Base-by-base conservation (phyloP, 2,329 filamentous ascomycete genomes). In the Endocalyx cinctus region DNA sequence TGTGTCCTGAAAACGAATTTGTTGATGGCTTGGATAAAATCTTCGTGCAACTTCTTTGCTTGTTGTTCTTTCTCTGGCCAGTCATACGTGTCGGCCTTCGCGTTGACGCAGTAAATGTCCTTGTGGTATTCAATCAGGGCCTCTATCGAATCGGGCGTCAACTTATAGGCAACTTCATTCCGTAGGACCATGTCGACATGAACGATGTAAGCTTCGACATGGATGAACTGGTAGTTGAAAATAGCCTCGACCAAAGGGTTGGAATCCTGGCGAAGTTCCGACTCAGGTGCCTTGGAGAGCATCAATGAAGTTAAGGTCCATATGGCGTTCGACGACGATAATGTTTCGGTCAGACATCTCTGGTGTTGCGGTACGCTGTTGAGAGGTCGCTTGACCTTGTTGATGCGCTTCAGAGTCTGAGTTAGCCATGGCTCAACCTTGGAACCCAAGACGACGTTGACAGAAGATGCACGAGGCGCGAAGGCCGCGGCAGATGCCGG, bases 181-280 rank as follows among this genome's bases (percentile, higher is more conserved):
- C 89, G 84, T 54, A 94, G 79, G 39, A 98, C 90, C 88, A 97
- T 95, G 69, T 98, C 92, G 63, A 98, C 88, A 63, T 97, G 90
- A 41, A 98, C 92, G 51, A 97, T 90, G 62, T 98, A 98, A 33
- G 92, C 92, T 67, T 97, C 89, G 51, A 97, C 70, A 60, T 96
- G 87, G 55, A 96, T 71, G 57, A 96, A 77, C 69, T 94, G 84
- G 64, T 90, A 92, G 74, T 94, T 94, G 75, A 85, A 87, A 43
- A 96, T 69, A 44, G 85, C 86, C 65, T 96, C 88, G 47, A 90
- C 73, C 46, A 94, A 70, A 28, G 85, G 84, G 58, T 94, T 86
- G 32, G 78, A 68, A 57, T 96, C 87, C 62, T 82, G 82, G 62
- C 79, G 79, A 58, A 95, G 74, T 51, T 96, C 86, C 25, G 86